Conservation (phyloP, 768 basidiomycete species). For the Lanmaoa pseudosensibilis region DNA sequence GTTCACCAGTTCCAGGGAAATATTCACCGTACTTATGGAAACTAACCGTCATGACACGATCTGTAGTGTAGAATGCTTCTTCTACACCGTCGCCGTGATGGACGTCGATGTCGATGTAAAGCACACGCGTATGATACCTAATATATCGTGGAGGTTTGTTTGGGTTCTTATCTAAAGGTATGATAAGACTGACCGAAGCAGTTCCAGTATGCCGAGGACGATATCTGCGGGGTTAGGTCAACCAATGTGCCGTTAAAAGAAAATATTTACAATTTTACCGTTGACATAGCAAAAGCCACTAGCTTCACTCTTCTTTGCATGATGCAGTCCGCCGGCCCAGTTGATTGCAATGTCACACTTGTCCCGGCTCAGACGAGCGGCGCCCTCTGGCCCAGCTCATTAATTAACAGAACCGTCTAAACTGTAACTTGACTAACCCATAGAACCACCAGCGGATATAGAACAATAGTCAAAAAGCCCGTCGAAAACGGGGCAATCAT, state of each 20-base stretch:
- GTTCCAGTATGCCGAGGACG: constrained; percentile 93
- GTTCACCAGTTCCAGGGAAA: constrained; percentile 98
- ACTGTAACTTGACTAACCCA: constrained; percentile 63
- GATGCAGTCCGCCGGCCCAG: constrained; percentile 98
- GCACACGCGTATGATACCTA: constrained; percentile 89
- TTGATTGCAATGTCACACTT: constrained; percentile 99
- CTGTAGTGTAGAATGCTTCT: constrained; percentile 98
- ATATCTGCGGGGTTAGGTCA: constrained; percentile 63
- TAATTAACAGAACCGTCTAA: constrained; percentile 1
- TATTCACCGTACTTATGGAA: constrained; percentile 99
- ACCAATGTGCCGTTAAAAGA: not conserved
- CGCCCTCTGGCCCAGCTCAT: constrained; percentile 70
- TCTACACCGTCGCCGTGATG: constrained; percentile 99
- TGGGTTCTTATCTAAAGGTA: not conserved
- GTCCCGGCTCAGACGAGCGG: constrained; percentile 89
- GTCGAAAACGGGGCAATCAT: constrained; percentile 98
- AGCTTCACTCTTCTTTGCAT: constrained; percentile 98
- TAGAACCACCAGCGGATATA: constrained; percentile 98
- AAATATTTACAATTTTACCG: constrained; percentile 45
- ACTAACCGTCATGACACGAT: constrained; percentile 96
- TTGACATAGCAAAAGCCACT: constrained; percentile 99
- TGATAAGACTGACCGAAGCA: constrained; percentile 61
- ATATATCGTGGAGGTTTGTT: not conserved
- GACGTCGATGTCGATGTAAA: constrained; percentile 98
- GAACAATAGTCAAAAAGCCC: constrained; percentile 99